Evolutionary conservation across 2,329 filamentous ascomycete species (phyloP).

Genomic region (Fonsecaea monophora): DNA sequence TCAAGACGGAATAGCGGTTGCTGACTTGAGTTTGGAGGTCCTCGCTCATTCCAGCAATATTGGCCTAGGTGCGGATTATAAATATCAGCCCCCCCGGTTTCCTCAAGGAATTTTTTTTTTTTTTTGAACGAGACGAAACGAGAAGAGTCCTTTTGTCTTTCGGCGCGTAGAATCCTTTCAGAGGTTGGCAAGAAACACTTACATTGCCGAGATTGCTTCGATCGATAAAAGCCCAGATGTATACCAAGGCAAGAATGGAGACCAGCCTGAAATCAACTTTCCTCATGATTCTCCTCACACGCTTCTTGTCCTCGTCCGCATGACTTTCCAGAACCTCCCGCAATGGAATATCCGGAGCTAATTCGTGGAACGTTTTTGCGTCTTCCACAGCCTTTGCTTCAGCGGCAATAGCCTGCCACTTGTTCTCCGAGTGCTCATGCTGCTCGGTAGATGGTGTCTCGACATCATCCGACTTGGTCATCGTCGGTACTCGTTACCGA

Average conservation of each 20-base stretch:
- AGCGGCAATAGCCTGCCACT: too few species aligned
- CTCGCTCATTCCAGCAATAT: background rate
- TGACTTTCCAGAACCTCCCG: slow-evolving; percentile 8
- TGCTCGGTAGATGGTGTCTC: too few species aligned
- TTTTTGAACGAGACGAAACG: too few species aligned
- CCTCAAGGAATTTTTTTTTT: too few species aligned
- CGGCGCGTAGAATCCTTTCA: too few species aligned
- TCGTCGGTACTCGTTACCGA: too few species aligned
- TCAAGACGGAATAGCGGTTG: slow-evolving; percentile 12
- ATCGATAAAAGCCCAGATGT: background rate
- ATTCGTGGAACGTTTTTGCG: too few species aligned
- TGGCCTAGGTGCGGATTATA: background rate
- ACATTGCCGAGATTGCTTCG: background rate
- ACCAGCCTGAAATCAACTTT: background rate
- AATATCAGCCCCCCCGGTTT: too few species aligned
- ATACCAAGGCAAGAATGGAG: background rate
- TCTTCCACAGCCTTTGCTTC: too few species aligned
- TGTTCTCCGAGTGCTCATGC: too few species aligned
- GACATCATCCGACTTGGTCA: too few species aligned
- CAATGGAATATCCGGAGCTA: background rate
- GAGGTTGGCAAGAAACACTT: background rate
- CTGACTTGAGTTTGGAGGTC: slow-evolving; percentile 11
- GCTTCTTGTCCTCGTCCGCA: background rate
- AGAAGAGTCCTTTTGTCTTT: too few species aligned
- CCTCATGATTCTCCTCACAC: background rate